Base-by-base conservation (phyloP, 352 stramenopile species). In the Phytophthora fragariae region DNA sequence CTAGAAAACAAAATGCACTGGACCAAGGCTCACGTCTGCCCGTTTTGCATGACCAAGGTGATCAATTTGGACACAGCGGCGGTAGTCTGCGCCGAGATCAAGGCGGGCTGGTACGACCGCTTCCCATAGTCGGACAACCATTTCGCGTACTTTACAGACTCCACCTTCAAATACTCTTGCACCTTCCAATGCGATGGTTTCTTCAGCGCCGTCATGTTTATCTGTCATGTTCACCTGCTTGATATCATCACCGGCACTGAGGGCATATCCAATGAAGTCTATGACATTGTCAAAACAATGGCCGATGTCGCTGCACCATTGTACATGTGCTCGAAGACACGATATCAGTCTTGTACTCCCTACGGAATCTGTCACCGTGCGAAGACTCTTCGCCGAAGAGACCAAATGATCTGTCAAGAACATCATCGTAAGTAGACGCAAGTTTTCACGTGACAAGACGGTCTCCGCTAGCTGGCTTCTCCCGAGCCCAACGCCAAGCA, bases 1-100 rank as follows among this genome's bases (percentile, higher is more conserved):
- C 57, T 71, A 5, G 70, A 78, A 57, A 76, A 73, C 70, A 78
- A 76, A 47, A 73, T 81, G 47, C 65, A 74, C 44, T 76, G 65
- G 70, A 64, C 35, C 31, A 75, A 70, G 39, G 57, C 61, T 19
- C 68, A 57, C 57, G 58, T 76, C 10, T 81, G 74, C 46, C 74
- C 70, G 12, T 71, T 72, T 29, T 81, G 74, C 57, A 76, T 78
- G 70, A 58, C 70, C 8, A 63, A 46, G n/a, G 65, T 76, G 35
- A 53, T 73, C 37, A 78, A 70, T 17, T 60, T 61, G 11, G 70
- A 78, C 49, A 58, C 74, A 14, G 41, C 70, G 7, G 65, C 61
- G 5, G 66, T 68, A 24, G 56, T 81, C 24, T 70, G 74, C n/a
- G 62, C 52, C 15, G 70, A 81, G 44, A 78, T 81, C 37, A 27